Conservation (phyloP, 345 rosid species). For the Alliaria petiolata region DNA sequence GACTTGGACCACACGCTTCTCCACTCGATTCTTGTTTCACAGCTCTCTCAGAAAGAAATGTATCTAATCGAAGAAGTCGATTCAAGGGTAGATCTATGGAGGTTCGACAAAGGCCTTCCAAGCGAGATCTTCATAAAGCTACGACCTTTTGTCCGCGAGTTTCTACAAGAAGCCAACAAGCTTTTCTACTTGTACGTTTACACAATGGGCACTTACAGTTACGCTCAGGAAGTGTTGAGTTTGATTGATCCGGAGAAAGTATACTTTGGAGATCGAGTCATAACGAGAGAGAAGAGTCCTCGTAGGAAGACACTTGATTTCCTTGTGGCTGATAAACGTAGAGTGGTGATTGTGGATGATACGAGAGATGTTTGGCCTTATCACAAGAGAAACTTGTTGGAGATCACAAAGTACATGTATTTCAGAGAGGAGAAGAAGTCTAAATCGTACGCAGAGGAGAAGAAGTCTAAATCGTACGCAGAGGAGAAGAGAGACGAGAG, state of each 20-base stretch:
- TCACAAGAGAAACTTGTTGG: conserved; percentile 6
- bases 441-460: conserved; percentile 16
- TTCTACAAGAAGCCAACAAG: conserved; percentile 15
- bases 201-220: not conserved
- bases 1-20: conserved; percentile 26
- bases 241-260: conserved; percentile 1
- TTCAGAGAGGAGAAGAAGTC: not conserved
- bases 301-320: not conserved
- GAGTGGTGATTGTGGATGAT: conserved; percentile 23
- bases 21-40: not conserved
- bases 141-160: conserved; percentile 1
- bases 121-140: not conserved
- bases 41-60: not conserved
- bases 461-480: too few relatives aligned
- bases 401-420: not conserved
- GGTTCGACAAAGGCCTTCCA: not conserved
- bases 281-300: not conserved
- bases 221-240: not conserved
- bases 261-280: conserved; percentile 11
- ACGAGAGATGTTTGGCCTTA: not conserved
- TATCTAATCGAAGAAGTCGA: not conserved
- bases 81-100: conserved; percentile 13
- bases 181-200: conserved; percentile 13
- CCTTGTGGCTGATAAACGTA: not conserved
- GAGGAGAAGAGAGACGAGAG: conserved; percentile 22